Conservation (phyloP, 352 stramenopile genomes). For the Paralagenidium karlingii region DNA sequence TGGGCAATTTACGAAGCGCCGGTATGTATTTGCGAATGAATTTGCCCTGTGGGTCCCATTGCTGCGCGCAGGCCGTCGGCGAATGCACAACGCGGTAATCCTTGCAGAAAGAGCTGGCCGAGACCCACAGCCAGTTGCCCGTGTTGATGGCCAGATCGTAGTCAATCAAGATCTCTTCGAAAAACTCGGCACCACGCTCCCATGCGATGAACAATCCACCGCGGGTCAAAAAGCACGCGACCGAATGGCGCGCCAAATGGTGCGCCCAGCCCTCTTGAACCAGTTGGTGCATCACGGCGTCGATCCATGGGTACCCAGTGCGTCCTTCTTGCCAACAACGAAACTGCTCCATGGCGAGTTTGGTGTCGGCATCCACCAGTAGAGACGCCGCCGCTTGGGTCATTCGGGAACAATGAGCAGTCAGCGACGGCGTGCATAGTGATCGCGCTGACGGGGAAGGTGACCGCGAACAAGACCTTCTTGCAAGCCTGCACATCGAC, state of each 20-base stretch:
- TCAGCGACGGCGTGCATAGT: no score
- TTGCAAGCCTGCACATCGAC: conserved; percentile 20
- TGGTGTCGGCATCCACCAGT: conserved; percentile 22
- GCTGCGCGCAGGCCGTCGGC: conserved; percentile 85
- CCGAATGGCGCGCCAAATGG: conserved; percentile 82
- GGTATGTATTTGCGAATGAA: conserved; percentile 91
- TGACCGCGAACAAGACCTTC: no score
- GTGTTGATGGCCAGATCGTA: conserved; percentile 94
- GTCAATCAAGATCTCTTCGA: conserved; percentile 91
- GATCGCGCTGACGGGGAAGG: not conserved
- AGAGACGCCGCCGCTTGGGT: no score
- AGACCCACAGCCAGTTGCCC: conserved; percentile 97
- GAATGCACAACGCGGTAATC: conserved; percentile 94
- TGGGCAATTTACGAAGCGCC: conserved; percentile 81
- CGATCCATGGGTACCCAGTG: conserved; percentile 96
- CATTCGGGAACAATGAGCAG: no score
- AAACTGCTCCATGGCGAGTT: conserved; percentile 37
- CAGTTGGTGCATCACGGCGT: conserved; percentile 92
- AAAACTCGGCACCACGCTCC: conserved; percentile 82
- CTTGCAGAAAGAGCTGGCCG: conserved; percentile 90
- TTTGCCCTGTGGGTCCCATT: conserved; percentile 83
- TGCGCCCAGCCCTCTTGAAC: conserved; percentile 80
- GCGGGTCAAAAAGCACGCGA: conserved; percentile 94
- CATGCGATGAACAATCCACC: conserved; percentile 92
- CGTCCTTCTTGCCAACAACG: conserved; percentile 85